Evolutionary conservation across 106 monocot genomes (phyloP).

Genomic region (Dendrobium nobile): DNA sequence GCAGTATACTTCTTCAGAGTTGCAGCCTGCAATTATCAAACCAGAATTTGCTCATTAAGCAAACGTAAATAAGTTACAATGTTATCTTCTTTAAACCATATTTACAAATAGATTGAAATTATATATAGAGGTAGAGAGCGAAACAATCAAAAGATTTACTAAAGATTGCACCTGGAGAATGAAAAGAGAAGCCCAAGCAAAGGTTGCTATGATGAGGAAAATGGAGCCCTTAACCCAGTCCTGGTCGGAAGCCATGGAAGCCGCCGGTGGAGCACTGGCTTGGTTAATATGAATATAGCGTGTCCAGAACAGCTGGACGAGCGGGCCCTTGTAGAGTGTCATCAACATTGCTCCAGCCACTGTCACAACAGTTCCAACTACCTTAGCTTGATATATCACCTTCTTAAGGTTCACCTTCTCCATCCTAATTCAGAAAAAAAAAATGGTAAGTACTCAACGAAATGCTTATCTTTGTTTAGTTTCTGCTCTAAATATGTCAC

Average conservation of each 20-base stretch:
- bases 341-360: slow-evolving; percentile 45
- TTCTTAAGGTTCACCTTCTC: slow-evolving; percentile 41
- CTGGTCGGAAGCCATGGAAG: not conserved
- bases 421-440: slow-evolving; percentile 26
- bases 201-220: slow-evolving; percentile 33
- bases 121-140: no score
- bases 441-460: not conserved
- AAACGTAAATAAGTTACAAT: no score
- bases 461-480: not conserved
- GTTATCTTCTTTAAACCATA: no score
- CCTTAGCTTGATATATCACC: slow-evolving; percentile 35
- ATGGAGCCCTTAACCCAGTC: slow-evolving; percentile 35
- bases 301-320: slow-evolving; percentile 27
- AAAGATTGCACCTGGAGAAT: slow-evolving; percentile 37
- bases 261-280: not conserved
- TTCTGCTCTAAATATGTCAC: slow-evolving; percentile 5
- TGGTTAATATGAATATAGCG: not conserved
- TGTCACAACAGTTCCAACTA: slow-evolving; percentile 34
- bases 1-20: slow-evolving; percentile 70
- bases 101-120: no score
- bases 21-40: slow-evolving; percentile 27
- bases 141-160: not conserved
- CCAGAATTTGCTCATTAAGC: not conserved
- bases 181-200: slow-evolving; percentile 32
- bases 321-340: slow-evolving; percentile 45